Evolutionary conservation across 106 monocot species (phyloP).

Genomic region (Narthecium ossifragum): DNA sequence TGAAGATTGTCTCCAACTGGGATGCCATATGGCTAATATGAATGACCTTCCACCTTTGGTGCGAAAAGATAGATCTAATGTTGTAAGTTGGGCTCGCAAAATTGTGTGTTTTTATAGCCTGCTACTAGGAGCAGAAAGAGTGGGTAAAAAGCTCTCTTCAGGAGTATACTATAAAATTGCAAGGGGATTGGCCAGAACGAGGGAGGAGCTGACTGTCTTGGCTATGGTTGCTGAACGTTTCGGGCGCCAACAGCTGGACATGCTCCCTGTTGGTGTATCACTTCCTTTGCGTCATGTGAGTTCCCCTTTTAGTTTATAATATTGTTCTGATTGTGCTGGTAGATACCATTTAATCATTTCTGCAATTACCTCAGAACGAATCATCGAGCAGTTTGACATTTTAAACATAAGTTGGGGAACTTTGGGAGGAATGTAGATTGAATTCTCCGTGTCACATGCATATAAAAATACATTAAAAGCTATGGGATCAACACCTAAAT

Average conservation of each 20-base stretch:
- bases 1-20: conserved; percentile 53
- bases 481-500: too few species aligned
- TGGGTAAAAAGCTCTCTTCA: conserved; percentile 50
- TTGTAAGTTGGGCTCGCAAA: conserved; percentile 67
- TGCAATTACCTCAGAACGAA: too few species aligned
- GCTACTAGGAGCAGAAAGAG: conserved; percentile 67
- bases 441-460: too few species aligned
- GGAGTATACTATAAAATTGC: conserved; percentile 71
- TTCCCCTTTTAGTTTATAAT: conserved; percentile 4
- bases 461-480: too few species aligned
- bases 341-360: too few species aligned
- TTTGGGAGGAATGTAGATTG: too few species aligned
- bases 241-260: conserved; percentile 80
- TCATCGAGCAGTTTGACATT: too few species aligned
- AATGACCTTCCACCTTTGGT: conserved; percentile 61
- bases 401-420: too few species aligned
- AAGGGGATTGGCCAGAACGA: conserved; percentile 54
- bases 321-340: too few species aligned
- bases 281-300: conserved; percentile 94
- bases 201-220: conserved; percentile 74
- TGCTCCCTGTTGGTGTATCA: conserved; percentile 84
- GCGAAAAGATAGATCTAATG: conserved; percentile 37
- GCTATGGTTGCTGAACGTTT: conserved; percentile 95
- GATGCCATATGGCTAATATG: conserved; percentile 29
- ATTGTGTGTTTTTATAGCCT: conserved; percentile 78